These are phyloP conservation scores for Epichloe uncinata DNA, from an alignment of 2,329 filamentous ascomycete genomes.

Conservation along the genomic window DNA sequence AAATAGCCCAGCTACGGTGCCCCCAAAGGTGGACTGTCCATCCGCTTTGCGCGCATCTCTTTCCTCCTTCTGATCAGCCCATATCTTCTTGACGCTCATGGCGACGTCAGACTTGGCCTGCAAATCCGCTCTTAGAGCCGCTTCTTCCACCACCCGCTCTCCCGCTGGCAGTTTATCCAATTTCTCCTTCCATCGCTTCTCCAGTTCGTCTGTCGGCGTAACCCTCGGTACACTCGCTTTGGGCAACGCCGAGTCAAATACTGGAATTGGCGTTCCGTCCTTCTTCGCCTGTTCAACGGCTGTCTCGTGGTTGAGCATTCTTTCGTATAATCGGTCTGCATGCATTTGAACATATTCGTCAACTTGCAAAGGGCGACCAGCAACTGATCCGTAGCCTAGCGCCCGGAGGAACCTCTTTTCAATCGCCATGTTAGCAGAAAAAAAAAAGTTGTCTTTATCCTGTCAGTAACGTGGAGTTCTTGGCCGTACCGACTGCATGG, in stretches of 20 bases:
- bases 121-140: slow-evolving; percentile 49
- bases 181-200: slow-evolving; percentile 37
- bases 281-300: slow-evolving; percentile 56
- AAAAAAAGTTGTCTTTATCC: too few species aligned
- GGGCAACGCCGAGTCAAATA: slow-evolving; percentile 44
- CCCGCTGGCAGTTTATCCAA: slow-evolving; percentile 43
- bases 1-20: slow-evolving; percentile 17
- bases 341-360: slow-evolving; percentile 94
- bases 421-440: not conserved
- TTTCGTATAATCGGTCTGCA: slow-evolving; percentile 78
- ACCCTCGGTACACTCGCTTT: slow-evolving; percentile 13
- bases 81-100: slow-evolving; percentile 37
- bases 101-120: slow-evolving; percentile 48
- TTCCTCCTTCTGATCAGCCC: slow-evolving; percentile 42
- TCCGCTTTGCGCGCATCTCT: slow-evolving; percentile 30
- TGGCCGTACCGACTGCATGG: slow-evolving; percentile 60
- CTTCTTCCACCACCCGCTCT: slow-evolving; percentile 49
- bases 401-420: slow-evolving; percentile 72
- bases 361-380: slow-evolving; percentile 49
- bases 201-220: slow-evolving; percentile 30
- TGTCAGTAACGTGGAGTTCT: not conserved
- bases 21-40: slow-evolving; percentile 19
- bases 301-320: slow-evolving; percentile 71
- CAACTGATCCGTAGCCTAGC: slow-evolving; percentile 66
- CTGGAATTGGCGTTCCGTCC: slow-evolving; percentile 43